A percentile compares a stretch with the other conserved stretches of the same genome.
Evolutionary conservation across 192 early-diverging fungal species (phyloP).

Genomic region (Backusella parvicylindrica): DNA sequence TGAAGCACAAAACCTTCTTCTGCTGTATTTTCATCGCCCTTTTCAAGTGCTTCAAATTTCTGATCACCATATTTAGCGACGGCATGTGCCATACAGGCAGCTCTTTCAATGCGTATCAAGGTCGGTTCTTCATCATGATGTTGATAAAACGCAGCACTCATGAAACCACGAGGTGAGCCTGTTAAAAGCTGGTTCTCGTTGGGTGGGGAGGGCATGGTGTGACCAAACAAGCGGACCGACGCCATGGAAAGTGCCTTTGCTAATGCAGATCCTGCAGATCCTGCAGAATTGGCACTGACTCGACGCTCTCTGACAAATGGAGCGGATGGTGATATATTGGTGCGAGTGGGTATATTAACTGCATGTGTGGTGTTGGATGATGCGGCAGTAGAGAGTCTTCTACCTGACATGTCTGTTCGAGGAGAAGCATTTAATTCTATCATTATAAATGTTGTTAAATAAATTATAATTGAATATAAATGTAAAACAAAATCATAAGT

Average conservation of each 20-base stretch:
- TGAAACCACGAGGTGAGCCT: conserved; percentile 12
- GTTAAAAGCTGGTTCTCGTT: conserved; percentile 11
- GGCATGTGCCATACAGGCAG: conserved; percentile 69
- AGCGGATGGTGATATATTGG: neutral
- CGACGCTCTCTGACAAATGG: conserved; percentile 23
- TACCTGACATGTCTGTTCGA: neutral
- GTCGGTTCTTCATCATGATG: conserved; percentile 34
- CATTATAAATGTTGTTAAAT: too few species aligned
- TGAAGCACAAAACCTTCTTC: conserved; percentile 74
- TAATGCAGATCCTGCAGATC: conserved; percentile 43
- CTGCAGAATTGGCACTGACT: conserved; percentile 21
- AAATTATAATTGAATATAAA: neutral
- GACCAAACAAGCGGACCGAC: conserved; percentile 51
- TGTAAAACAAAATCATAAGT: neutral
- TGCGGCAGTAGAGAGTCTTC: neutral
- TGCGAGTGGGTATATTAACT: conserved; percentile 7
- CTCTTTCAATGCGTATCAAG: conserved; percentile 61
- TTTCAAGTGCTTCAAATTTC: conserved; percentile 51
- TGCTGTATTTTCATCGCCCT: conserved; percentile 33
- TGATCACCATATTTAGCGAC: conserved; percentile 61
- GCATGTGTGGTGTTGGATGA: neutral
- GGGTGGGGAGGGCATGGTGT: conserved; percentile 47
- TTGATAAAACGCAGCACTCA: neutral
- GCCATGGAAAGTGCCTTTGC: conserved; percentile 54
- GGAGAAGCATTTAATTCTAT: conserved; percentile 34